Evolutionary conservation across 2,329 filamentous ascomycete genomes (phyloP), one percentile per base, ranked within the genome.

Genomic region (Claviceps fusiformis): DNA sequence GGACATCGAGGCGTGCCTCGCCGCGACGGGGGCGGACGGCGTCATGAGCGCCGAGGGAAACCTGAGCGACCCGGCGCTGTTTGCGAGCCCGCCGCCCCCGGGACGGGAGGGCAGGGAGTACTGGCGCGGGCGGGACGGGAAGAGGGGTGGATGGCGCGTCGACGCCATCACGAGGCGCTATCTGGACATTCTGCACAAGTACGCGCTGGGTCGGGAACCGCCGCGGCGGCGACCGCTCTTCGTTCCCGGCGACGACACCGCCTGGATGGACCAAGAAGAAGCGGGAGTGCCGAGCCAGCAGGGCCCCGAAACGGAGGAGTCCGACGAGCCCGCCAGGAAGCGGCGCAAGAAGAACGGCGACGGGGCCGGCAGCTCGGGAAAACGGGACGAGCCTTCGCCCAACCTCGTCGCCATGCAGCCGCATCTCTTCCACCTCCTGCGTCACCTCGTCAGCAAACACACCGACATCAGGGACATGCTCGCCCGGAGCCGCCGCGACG

Each of bases 41-140:
- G 82, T 98, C 53, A 97, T 98, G 93, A 92, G 86, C 61, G 93
- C 93, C 5, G 93, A 98, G 70, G 93, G 90, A 0, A 95, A 96
- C 66, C 77, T 98, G 0, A 92, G 89, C 64, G 89, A 98, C 65
- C 93, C 93, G 0, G 83, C 82, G 2, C 86, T 98, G 47, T 98
- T 98, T 65, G 82, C 85, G 15, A 71, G 75, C 37, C 76, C 82
- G 17, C 89, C 89, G 0, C 67, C 79, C 0, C 63, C 73, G 0
- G 86, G 83, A 0, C 69, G 82, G 50, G 82, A 88, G 67, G 82
- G 82, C 0, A 77, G 86, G 57, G 90, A 95, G 63, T 97, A 93
- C 69, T 97, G 92, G 91, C 77, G 86, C 39, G 89, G 87, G 0
- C 77, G 73, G 53, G 81, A 91, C 64, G 88, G 89, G 0, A 84